These are phyloP conservation scores for Eimeria necatrix DNA, from an alignment of 169 alveolate species.

Conservation along the genomic window DNA sequence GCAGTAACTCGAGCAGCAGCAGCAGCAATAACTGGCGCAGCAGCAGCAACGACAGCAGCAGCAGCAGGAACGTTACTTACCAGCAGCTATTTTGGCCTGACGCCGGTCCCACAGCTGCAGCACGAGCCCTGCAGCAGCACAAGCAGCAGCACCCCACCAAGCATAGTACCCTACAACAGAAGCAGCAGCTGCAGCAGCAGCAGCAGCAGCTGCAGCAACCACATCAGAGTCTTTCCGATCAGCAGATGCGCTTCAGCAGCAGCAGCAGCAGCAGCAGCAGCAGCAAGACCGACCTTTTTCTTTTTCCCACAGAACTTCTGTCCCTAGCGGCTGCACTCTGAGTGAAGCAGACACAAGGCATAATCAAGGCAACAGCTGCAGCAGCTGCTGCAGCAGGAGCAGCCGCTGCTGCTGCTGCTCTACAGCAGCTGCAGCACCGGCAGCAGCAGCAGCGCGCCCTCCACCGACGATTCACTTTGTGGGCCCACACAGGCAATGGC, in stretches of 20 bases:
- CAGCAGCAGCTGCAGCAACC: neutral
- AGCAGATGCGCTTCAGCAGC: neutral
- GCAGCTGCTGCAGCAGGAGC: constrained; percentile 47
- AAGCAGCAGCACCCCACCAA: neutral
- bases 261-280: neutral
- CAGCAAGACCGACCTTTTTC: neutral
- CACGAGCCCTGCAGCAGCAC: constrained; percentile 47
- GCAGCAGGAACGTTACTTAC: neutral
- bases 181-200: constrained; percentile 13
- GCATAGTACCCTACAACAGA: neutral
- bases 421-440: neutral
- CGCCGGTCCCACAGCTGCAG: constrained; percentile 66
- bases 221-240: neutral
- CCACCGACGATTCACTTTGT: too few relatives aligned
- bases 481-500: too few relatives aligned
- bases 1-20: too few relatives aligned
- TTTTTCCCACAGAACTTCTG: neutral
- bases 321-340: constrained; percentile 24
- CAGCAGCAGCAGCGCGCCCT: constrained; percentile 13
- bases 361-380: neutral
- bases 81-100: constrained; percentile 44
- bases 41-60: too few relatives aligned
- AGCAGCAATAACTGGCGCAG: too few relatives aligned
- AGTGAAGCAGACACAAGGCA: neutral
- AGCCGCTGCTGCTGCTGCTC: too few relatives aligned